These are phyloP conservation scores for Gremmenia infestans DNA, from an alignment of 2,329 filamentous ascomycete species.

Conservation along the genomic window DNA sequence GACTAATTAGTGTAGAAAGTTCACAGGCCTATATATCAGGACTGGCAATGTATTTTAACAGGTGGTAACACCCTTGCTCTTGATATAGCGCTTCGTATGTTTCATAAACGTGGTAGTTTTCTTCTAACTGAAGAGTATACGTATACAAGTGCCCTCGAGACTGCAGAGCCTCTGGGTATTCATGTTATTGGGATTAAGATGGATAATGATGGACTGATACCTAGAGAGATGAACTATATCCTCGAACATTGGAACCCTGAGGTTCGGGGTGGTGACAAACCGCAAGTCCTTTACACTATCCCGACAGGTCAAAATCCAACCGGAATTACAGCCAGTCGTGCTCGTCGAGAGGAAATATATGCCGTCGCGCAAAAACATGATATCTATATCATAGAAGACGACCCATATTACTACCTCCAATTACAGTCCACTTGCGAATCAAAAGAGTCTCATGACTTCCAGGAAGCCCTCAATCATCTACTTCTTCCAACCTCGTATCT, in stretches of 20 bases:
- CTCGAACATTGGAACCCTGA: constrained; percentile 57
- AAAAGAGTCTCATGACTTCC: constrained; percentile 53
- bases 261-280: constrained; percentile 52
- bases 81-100: neutral
- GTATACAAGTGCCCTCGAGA: constrained; percentile 64
- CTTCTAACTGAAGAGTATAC: constrained; percentile 85
- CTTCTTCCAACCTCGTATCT: constrained; percentile 60
- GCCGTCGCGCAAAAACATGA: constrained; percentile 62
- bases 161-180: constrained; percentile 55
- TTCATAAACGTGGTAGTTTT: constrained; percentile 32
- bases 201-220: constrained; percentile 58
- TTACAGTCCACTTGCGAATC: constrained; percentile 45
- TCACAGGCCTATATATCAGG: neutral
- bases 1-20: neutral
- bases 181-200: constrained; percentile 54
- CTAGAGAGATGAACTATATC: constrained; percentile 54
- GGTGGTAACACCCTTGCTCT: neutral
- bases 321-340: constrained; percentile 55
- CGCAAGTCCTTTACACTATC: constrained; percentile 61
- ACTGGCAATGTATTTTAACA: neutral
- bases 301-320: constrained; percentile 69
- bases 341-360: constrained; percentile 56
- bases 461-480: constrained; percentile 66
- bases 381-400: constrained; percentile 63
- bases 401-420: constrained; percentile 69